These are phyloP conservation scores for Macrophomina tecta DNA, from an alignment of 2,329 filamentous ascomycete genomes.

Conservation along the genomic window DNA sequence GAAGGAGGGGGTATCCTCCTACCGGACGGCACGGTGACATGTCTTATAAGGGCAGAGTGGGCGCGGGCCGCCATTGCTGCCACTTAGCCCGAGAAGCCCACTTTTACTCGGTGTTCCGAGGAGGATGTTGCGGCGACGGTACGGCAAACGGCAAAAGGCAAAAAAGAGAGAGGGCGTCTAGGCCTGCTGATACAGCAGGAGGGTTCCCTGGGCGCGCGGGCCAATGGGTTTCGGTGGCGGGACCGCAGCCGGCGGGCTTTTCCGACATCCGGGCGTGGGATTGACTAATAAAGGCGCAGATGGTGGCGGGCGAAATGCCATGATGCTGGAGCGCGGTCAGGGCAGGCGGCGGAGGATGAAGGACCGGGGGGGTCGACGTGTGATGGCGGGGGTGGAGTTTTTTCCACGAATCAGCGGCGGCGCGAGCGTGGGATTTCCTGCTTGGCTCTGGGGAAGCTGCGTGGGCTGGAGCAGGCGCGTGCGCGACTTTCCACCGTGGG, in stretches of 20 bases:
- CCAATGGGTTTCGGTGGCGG: conserved; percentile 14
- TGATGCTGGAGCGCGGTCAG: background rate
- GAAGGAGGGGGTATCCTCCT: background rate
- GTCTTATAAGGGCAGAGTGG: conserved; percentile 17
- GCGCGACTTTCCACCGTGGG: conserved; percentile 34
- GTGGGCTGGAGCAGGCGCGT: conserved; percentile 33
- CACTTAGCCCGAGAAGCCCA: conserved; percentile 42
- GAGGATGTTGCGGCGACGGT: conserved; percentile 22
- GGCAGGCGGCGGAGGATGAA: conserved; percentile 6
- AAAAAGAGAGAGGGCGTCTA: conserved; percentile 6
- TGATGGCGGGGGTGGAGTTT: conserved; percentile 8
- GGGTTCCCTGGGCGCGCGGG: background rate
- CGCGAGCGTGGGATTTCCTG: conserved; percentile 31
- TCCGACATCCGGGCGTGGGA: background rate
- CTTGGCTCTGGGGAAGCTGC: conserved; percentile 42
- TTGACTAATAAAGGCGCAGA: conserved; percentile 19
- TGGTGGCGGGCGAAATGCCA: conserved; percentile 5
- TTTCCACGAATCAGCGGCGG: conserved; percentile 24
- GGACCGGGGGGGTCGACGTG: background rate
- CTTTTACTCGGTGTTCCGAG: conserved; percentile 28
- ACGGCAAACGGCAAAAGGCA: conserved; percentile 16
- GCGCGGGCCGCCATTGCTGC: conserved; percentile 36
- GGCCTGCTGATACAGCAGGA: conserved; percentile 19
- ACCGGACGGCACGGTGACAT: conserved; percentile 27
- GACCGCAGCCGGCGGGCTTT: background rate